These are phyloP conservation scores for Candida sp. DNA, from an alignment of 1,139 yeast genomes.

Conservation along the genomic window DNA sequence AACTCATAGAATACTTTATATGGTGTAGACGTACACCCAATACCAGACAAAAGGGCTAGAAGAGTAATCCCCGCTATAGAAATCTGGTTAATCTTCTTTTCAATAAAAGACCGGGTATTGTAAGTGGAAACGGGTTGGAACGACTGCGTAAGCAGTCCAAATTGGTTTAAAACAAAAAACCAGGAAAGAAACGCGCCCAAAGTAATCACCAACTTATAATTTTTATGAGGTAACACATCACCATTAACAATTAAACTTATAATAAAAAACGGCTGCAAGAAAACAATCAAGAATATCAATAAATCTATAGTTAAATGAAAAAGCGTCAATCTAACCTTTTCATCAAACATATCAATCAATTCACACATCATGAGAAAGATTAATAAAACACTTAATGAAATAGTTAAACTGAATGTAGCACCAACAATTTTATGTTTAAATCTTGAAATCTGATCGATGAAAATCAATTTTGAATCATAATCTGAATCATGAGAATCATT, in stretches of 20 bases:
- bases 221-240: conserved; percentile 19
- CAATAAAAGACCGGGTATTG: conserved; percentile 25
- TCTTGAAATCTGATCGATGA: conserved; percentile 1
- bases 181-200: conserved; percentile 17
- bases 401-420: conserved; percentile 23
- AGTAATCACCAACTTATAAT: conserved; percentile 10
- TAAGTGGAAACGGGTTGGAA: conserved; percentile 18
- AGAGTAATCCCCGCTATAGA: conserved; percentile 71
- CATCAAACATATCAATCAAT: conserved; percentile 22
- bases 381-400: conserved; percentile 30
- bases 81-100: conserved; percentile 52
- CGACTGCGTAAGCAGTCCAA: conserved; percentile 32
- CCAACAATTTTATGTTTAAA: conserved; percentile 16
- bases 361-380: conserved; percentile 38
- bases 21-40: conserved; percentile 74
- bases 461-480: background rate
- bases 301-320: conserved; percentile 31
- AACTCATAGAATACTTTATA: conserved; percentile 15
- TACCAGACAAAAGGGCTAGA: conserved; percentile 69
- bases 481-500: conserved; percentile 3
- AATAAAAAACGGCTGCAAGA: conserved; percentile 32
- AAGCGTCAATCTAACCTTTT: conserved; percentile 18
- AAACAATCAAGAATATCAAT: conserved; percentile 28
- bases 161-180: conserved; percentile 31
- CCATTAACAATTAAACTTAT: conserved; percentile 28